Evolutionary conservation across 2,329 filamentous ascomycete genomes (phyloP), one percentile per base, ranked within the genome.

Genomic region (Trematosphaeria pertusa): DNA sequence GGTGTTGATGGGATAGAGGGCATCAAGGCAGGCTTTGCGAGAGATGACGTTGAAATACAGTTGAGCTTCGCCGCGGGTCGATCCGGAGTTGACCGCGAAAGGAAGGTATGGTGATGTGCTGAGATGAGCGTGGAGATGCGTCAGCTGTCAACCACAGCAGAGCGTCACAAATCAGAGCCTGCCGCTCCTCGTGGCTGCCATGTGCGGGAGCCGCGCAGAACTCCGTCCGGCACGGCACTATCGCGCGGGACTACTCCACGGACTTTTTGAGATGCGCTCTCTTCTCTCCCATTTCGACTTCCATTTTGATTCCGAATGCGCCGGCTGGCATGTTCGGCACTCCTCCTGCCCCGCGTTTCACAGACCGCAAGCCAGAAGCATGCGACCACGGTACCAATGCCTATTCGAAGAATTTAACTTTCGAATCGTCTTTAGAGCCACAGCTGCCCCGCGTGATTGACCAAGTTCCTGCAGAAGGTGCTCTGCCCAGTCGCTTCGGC

Each of bases 21-120:
- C 10, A 8, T 8, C 22, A 19, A 38, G 15, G 20, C 31, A 36
- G 28, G 36, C 18, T 35, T 18, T 34, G n/a, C 4, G 9, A 31
- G 2, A 31, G 30, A 49, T 50, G 46, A 53, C 46, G 46, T 53
- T 50, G 43, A 17, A 38, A 43, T 53, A 52, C 42, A 43, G 45
- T 46, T 52, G 37, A 33, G 38, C 20, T 18, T n/a, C 36, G 36
- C 15, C 34, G 24, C 24, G 24, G 24, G 24, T 28, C 24, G 8
- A 28, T 28, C 24, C 8, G 15, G 32, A 34, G 32, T 34, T 34
- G 9, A 7, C 10, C 32, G 9, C 9, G 20, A 37, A 37, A 37
- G 14, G 17, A 37, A 22, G 34, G 8, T 19, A 17, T 21, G 8
- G 9, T 8, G 9, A 14, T 17, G 8, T 34, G 9, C 32, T 34